Evolutionary conservation across 441 rosid genomes (phyloP).

Genomic region (Populus hybrid): DNA sequence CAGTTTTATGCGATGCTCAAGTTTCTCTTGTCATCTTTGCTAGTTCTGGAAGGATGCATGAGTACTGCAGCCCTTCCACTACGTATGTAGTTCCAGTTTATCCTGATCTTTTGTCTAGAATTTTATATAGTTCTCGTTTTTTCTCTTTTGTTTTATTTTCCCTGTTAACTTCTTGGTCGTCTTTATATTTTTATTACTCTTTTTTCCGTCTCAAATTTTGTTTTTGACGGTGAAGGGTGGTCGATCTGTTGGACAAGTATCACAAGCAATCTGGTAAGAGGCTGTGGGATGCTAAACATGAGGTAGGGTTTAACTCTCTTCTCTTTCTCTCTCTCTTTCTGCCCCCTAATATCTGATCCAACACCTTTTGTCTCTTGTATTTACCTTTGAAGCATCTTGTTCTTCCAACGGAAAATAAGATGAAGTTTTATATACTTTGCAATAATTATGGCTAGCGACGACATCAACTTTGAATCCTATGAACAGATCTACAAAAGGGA

Average conservation of each 20-base stretch:
- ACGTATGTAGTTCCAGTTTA: conserved; percentile 32
- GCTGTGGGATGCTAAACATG: conserved; percentile 95
- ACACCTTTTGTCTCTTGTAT: conserved; percentile 16
- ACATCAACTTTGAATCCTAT: conserved; percentile 35
- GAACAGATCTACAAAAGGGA: conserved; percentile 62
- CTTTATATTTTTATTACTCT: not conserved
- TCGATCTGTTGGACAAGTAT: conserved; percentile 68
- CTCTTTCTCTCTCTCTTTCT: not conserved
- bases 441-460: conserved; percentile 33
- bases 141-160: not conserved
- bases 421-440: conserved; percentile 12
- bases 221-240: conserved; percentile 38
- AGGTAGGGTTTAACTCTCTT: conserved; percentile 41
- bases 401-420: conserved; percentile 16
- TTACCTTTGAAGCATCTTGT: conserved; percentile 11
- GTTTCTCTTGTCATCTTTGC: conserved; percentile 78
- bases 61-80: conserved; percentile 70
- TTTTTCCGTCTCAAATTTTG: not conserved
- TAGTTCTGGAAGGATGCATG: conserved; percentile 77
- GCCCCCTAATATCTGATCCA: not conserved
- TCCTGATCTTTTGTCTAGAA: not conserved
- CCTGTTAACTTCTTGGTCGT: not conserved
- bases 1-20: conserved; percentile 82
- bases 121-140: not conserved
- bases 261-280: conserved; percentile 71